Conservation (phyloP, 2,329 filamentous ascomycete genomes). For the Endocalyx cinctus region DNA sequence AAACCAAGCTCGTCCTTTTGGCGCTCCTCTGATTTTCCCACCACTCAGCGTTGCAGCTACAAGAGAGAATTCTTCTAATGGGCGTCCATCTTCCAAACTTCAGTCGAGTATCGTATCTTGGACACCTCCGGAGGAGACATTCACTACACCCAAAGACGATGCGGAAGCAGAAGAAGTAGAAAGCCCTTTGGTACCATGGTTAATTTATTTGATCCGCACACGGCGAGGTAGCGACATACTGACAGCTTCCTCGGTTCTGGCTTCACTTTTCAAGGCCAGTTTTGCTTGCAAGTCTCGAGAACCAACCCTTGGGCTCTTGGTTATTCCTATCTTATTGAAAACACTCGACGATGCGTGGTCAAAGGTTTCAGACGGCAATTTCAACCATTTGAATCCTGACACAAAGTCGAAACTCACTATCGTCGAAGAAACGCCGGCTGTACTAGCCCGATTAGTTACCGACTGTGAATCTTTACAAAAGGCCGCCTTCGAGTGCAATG, state of each 20-base stretch:
- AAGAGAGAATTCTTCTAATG: conserved; percentile 27
- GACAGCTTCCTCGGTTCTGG: conserved; percentile 65
- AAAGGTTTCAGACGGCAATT: too few species aligned
- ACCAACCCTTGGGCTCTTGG: conserved; percentile 58
- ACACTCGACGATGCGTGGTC: too few species aligned
- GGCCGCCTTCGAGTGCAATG: conserved; percentile 66
- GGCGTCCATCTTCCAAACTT: conserved; percentile 23
- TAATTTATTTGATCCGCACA: conserved; percentile 60
- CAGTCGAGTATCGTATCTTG: conserved; percentile 19
- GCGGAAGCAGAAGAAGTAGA: conserved; percentile 55
- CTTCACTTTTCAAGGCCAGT: conserved; percentile 64
- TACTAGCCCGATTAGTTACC: conserved; percentile 73
- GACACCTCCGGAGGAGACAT: conserved; percentile 20
- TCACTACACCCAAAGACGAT: conserved; percentile 21
- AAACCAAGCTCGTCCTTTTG: conserved; percentile 27
- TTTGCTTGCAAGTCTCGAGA: conserved; percentile 62
- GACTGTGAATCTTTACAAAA: conserved; percentile 78
- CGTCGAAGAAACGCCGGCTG: conserved; percentile 66
- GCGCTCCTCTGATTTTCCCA: conserved; percentile 42
- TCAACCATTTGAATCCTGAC: conserved; percentile 12
- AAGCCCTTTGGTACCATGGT: conserved; percentile 68
- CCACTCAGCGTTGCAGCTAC: conserved; percentile 43
- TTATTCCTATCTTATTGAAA: conserved; percentile 64
- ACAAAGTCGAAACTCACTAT: conserved; percentile 45
- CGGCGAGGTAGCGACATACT: conserved; percentile 55